A percentile compares a stretch with the other conserved stretches of the same genome.
Conservation (phyloP, 805 yeast genomes). For the Metschnikowia amazonensis region DNA sequence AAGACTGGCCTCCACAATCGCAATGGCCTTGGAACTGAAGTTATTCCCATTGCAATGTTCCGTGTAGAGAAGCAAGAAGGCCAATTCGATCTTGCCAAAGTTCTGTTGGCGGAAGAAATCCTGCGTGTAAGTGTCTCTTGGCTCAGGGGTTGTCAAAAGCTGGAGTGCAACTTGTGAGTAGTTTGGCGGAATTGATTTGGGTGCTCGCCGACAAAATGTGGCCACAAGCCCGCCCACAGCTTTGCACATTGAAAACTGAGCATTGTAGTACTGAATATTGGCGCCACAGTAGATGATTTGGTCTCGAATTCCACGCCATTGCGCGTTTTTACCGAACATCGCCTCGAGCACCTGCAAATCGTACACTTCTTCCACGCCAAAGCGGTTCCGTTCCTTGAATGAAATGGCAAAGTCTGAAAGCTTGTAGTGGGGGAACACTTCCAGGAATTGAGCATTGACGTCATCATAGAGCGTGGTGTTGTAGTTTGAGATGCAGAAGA, state of each 20-base stretch:
- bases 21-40: conserved; percentile 26
- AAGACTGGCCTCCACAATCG: conserved; percentile 41
- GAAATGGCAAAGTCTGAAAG: conserved; percentile 51
- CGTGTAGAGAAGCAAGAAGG: conserved; percentile 50
- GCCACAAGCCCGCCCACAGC: conserved; percentile 77
- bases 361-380: conserved; percentile 53
- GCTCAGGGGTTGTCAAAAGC: conserved; percentile 49
- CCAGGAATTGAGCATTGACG: conserved; percentile 43
- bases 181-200: conserved; percentile 13
- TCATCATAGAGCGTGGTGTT: conserved; percentile 44
- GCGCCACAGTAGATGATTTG: conserved; percentile 56
- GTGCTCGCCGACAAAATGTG: conserved; percentile 47
- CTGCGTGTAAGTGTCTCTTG: conserved; percentile 49
- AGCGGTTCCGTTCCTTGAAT: conserved; percentile 42
- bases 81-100: conserved; percentile 62
- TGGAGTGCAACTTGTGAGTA: conserved; percentile 36
- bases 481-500: conserved; percentile 45
- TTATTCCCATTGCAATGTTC: conserved; percentile 31
- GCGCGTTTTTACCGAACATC: conserved; percentile 40
- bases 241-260: conserved; percentile 67
- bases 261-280: conserved; percentile 57
- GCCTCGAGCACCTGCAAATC: conserved; percentile 61
- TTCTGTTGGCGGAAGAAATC: conserved; percentile 45
- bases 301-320: conserved; percentile 34
- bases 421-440: conserved; percentile 44